phyloP scores from a whole-genome alignment of 306 rosid genomes.

The Parietaria judaica region DNA sequence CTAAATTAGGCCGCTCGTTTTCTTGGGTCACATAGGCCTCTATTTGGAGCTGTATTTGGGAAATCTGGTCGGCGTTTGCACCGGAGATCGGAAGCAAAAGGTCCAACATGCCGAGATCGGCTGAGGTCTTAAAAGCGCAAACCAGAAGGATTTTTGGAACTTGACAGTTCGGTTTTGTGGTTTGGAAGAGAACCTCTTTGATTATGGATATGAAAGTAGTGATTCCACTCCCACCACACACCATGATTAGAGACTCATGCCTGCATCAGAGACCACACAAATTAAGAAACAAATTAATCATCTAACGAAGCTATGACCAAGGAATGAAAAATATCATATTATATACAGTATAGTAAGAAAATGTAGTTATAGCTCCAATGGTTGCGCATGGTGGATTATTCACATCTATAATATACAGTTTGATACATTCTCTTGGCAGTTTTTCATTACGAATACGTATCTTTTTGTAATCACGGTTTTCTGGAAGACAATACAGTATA shows the following conservation, averaged over 20 bases:
- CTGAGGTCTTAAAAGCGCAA: slow-evolving; percentile 43
- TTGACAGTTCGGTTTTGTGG: slow-evolving; percentile 22
- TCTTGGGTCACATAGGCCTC: slow-evolving; percentile 45
- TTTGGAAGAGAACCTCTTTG: slow-evolving; percentile 45
- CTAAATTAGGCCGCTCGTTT: slow-evolving; percentile 11
- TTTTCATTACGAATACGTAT: no score
- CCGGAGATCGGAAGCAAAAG: slow-evolving; percentile 34
- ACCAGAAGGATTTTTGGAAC: slow-evolving; percentile 29
- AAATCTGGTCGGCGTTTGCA: background rate
- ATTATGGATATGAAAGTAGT: slow-evolving; percentile 60
- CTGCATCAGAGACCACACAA: slow-evolving; percentile 19
- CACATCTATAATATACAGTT: no score
- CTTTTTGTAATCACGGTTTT: no score
- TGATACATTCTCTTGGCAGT: no score
- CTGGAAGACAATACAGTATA: no score
- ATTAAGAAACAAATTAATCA: background rate
- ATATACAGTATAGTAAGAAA: no score
- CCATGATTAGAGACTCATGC: slow-evolving; percentile 37
- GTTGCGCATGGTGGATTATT: no score
- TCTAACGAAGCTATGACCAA: no score
- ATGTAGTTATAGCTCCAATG: no score
- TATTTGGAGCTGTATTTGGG: slow-evolving; percentile 25
- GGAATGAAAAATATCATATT: no score
- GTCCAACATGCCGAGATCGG: slow-evolving; percentile 37
- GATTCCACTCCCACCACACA: slow-evolving; percentile 63